Evolutionary conservation across 2,329 filamentous ascomycete species (phyloP), one percentile per base, ranked within the genome.

Genomic region (Cryphonectria carpinicola): DNA sequence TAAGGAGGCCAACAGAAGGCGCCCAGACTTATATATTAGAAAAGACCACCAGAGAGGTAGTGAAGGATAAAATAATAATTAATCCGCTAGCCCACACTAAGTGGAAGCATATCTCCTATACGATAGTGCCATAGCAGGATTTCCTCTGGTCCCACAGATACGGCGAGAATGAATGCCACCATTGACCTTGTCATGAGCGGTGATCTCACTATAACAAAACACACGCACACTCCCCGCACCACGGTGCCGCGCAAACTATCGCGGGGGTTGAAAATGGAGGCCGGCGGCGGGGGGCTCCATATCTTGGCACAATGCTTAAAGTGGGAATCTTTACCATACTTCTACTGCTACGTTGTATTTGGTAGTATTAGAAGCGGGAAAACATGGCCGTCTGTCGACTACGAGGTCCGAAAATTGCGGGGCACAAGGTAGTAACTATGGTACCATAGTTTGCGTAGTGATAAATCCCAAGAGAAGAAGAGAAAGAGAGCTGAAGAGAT

Each of bases 241-340:
- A 37, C 65, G 22, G n/a, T n/a, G 35, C 14, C 64, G 46, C 22
- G 17, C 28, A 52, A 2, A 35, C 17, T 2, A 52, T 56, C 52
- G 52, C 28, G 22, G 43, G 46, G 25, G 2, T 19, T 49, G 46
- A n/a, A 58, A 41, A 58, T 58, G 65, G 65, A 32, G 54, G 65
- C 58, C 65, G 32, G 41, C 35, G 52, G 35, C 25, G 65, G 52
- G 65, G 58, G 32, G 37, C 37, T 7, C 52, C 32, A 28, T 61
- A 62, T 65, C 66, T 65, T 56, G 67, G 69, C 69, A 60, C 66
- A 17, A 66, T 61, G 66, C 67, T 39, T 67, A n/a, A 32, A 43
- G 69, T 70, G 69, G 69, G 49, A 60, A 68, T 54, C 19, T 19
- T 17, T 22, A 28, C 52, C 52, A 28, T 54, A 13, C 11, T 39